Conservation (phyloP, 495 filamentous ascomycete species). For the Penicillium flavigenum region DNA sequence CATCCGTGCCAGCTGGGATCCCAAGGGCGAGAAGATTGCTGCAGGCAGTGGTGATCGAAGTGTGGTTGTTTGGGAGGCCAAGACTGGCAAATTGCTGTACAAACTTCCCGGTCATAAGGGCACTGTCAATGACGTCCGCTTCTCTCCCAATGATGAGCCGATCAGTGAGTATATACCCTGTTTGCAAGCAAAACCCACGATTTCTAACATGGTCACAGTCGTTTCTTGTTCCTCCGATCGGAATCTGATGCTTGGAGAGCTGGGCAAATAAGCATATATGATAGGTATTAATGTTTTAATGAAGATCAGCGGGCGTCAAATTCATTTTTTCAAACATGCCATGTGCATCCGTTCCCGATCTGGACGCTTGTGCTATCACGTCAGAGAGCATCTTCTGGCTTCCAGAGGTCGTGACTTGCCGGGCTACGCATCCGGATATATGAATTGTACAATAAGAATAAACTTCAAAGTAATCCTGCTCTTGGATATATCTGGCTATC, state of each 20-base stretch:
- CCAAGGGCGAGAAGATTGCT: conserved; percentile 79
- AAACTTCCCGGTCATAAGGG: conserved; percentile 96
- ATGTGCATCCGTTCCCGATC: not conserved
- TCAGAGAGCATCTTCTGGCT: not conserved
- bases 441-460: conserved; percentile 16
- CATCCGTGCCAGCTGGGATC: conserved; percentile 86
- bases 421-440: not conserved
- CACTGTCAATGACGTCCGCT: conserved; percentile 90
- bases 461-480: not conserved
- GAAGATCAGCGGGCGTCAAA: conserved; percentile 20
- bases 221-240: conserved; percentile 84
- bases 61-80: conserved; percentile 84
- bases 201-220: conserved; percentile 53
- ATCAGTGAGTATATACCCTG: conserved; percentile 66
- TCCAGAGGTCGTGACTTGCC: not conserved
- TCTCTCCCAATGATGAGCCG: conserved; percentile 79
- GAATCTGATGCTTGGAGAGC: conserved; percentile 73
- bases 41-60: conserved; percentile 88
- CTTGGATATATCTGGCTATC: too few species aligned
- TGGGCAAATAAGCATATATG: conserved; percentile 52
- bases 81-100: conserved; percentile 81
- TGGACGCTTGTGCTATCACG: not conserved
- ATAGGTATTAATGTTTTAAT: conserved; percentile 19
- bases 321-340: conserved; percentile 18
- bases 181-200: not conserved